Evolutionary conservation across 306 rosid genomes (phyloP).

Genomic region (Arachis hypogaea): DNA sequence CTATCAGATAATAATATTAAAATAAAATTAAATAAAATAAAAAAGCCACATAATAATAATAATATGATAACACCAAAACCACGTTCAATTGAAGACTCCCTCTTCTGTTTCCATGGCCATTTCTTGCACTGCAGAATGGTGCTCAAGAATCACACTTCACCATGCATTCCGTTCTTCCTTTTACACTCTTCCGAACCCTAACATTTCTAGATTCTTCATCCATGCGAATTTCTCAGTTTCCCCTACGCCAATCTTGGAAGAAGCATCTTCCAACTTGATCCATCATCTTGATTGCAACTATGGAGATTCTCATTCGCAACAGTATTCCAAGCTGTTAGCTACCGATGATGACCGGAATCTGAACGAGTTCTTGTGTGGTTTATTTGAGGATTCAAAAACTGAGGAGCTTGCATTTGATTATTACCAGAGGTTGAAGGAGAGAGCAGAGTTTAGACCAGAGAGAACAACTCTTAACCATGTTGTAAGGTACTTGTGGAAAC

Average conservation of each 20-base stretch:
- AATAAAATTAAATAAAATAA: slow-evolving; percentile 42
- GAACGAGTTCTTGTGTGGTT: slow-evolving; percentile 54
- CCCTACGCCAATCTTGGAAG: slow-evolving; percentile 59
- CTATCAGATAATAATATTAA: not conserved
- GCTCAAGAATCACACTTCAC: slow-evolving; percentile 21
- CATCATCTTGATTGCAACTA: slow-evolving; percentile 41
- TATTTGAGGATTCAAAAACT: slow-evolving; percentile 53
- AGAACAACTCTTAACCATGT: slow-evolving; percentile 52
- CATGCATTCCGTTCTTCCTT: slow-evolving; percentile 43
- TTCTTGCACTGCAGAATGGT: slow-evolving; percentile 61
- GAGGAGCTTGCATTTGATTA: slow-evolving; percentile 54
- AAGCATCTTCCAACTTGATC: slow-evolving; percentile 38
- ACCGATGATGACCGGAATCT: slow-evolving; percentile 31
- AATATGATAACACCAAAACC: no score
- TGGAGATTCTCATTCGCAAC: slow-evolving; percentile 18
- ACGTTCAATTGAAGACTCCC: no score
- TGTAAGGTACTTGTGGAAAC: slow-evolving; percentile 62
- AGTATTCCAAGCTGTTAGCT: slow-evolving; percentile 33
- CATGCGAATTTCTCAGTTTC: slow-evolving; percentile 48
- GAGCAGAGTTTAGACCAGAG: slow-evolving; percentile 59
- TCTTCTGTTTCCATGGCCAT: slow-evolving; percentile 50
- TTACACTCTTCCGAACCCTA: slow-evolving; percentile 34
- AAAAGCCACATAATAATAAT: slow-evolving; percentile 34
- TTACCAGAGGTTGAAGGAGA: slow-evolving; percentile 58
- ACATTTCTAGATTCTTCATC: slow-evolving; percentile 36